Evolutionary conservation across 2,329 filamentous ascomycete species (phyloP), one percentile per base, ranked within the genome.

Genomic region (Magnaporthales sp.): DNA sequence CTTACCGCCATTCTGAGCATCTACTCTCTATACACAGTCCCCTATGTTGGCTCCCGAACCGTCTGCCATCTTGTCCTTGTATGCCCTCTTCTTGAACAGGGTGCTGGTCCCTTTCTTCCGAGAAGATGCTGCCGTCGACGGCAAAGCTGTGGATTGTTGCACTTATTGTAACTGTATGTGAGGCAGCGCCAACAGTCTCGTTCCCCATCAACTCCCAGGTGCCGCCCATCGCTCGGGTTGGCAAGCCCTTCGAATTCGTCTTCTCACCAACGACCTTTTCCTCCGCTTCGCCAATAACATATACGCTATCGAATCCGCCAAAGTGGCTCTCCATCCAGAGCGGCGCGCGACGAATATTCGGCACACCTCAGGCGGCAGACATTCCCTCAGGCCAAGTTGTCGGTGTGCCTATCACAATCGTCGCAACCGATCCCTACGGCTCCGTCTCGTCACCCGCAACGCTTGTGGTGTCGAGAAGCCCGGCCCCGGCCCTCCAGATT

Each of bases 141-240:
- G 19, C 19, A 19, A 51, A 7, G 19, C 19, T 51, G 38, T 51
- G 38, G 38, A 51, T 51, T 51, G 38, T 19, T 51, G 38, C 19
- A 51, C 38, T 51, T 51, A n/a, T 51, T n/a, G 38, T 51, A n/a
- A 51, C 38, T 8, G 38, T 51, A 8, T 51, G 38, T 9, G 58
- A 67, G 51, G 75, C 78, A 65, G 73, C 76, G 22, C 84, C 84
- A 11, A 72, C 75, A 27, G 73, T 82, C 63, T 78, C 81, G 62
- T 94, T 93, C 71, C 92, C 92, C 0, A 83, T 96, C 76, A 96
- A 95, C 77, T 88, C 91, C 2, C 93, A 97, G 76, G 84, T 96
- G 0, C 92, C 92, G 32, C 89, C 90, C 3, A 89, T 93, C 66
- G 92, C 91, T 24, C 85, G 90, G 70, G 81, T 91, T 68, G 85